Evolutionary conservation across 768 basidiomycete species (phyloP), one percentile per base, ranked within the genome.

Genomic region (Fistulinella prunicolor): DNA sequence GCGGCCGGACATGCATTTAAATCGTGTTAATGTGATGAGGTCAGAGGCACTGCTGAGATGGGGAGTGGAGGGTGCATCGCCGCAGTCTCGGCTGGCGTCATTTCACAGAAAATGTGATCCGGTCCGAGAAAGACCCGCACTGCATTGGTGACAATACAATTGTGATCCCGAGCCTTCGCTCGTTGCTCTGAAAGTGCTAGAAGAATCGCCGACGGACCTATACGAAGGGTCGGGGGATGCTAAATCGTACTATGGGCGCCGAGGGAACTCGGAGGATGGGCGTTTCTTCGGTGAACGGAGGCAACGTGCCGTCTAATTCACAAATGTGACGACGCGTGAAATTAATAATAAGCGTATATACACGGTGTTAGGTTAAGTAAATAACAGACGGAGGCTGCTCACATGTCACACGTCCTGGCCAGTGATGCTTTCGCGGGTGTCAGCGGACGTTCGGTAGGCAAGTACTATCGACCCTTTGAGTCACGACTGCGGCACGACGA

Each of bases 21-120:
- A 61, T 63, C 67, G 65, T 67, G 65, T 68, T 51, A 32, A 42
- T 45, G 23, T 44, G 49, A 58, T 65, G 63, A 60, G 63, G 63
- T 64, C 58, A 64, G 30, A 32, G 10, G 26, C 26, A 10, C 26
- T 32, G 30, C 30, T 9, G 9, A 7, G 13, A 6, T 6, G 9
- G 13, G 13, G 30, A 14, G 30, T 38, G 38, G 41, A 35, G 39
- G 29, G 45, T n/a, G 55, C 53, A 61, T 48, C 44, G 59, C 58
- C 61, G 55, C 61, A 45, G 42, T 16, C 37, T 47, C 47, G 49
- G 57, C 12, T 62, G 41, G 54, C 38, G 50, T 41, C 46, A 30
- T 20, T 32, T 32, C 30, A 32, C 7, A n/a, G 30, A 32, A 4
- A n/a, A 28, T 17, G 39, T 45, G 51, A 43, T 53, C 48, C 46